Evolutionary conservation across 1,284 basidiomycete genomes (phyloP).

Genomic region (Sporisorium graminicola): DNA sequence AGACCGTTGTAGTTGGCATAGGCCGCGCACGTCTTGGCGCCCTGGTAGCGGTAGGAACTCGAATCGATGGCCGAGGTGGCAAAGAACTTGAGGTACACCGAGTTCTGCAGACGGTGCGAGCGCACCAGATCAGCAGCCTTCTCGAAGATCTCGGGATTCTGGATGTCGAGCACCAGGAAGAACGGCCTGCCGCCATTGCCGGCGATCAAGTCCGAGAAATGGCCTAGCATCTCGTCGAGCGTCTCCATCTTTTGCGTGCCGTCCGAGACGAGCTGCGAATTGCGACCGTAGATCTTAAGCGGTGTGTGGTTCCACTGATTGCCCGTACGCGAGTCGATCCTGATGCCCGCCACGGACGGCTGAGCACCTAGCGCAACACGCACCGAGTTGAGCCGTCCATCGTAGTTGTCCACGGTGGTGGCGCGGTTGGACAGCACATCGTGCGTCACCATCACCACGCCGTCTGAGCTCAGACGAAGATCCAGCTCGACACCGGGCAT

Average conservation of each 20-base stretch:
- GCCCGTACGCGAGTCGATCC: slow-evolving; percentile 6
- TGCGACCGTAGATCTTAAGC: slow-evolving; percentile 16
- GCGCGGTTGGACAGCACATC: slow-evolving; percentile 12
- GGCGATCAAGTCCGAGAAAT: slow-evolving; percentile 6
- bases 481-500: slow-evolving; percentile 14
- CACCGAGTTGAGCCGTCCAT: slow-evolving; percentile 13
- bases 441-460: slow-evolving; percentile 7
- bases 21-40: slow-evolving; percentile 8
- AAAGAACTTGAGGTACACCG: slow-evolving; percentile 17
- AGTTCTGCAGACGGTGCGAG: slow-evolving; percentile 1
- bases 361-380: slow-evolving; percentile 1
- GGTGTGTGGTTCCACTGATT: slow-evolving; percentile 13
- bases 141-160: slow-evolving; percentile 4
- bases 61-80: slow-evolving; percentile 14
- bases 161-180: slow-evolving; percentile 10
- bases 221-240: slow-evolving; percentile 10
- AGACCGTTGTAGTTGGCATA: slow-evolving; percentile 14
- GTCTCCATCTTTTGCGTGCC: slow-evolving; percentile 16
- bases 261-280: neutral
- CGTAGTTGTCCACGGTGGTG: slow-evolving; percentile 15
- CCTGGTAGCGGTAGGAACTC: slow-evolving; percentile 4
- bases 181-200: slow-evolving; percentile 3
- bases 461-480: slow-evolving; percentile 14
- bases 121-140: slow-evolving; percentile 1
- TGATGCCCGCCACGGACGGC: slow-evolving; percentile 7